Evolutionary conservation across 2,329 filamentous ascomycete genomes (phyloP).

Genomic region (Fusarium bactridioides): DNA sequence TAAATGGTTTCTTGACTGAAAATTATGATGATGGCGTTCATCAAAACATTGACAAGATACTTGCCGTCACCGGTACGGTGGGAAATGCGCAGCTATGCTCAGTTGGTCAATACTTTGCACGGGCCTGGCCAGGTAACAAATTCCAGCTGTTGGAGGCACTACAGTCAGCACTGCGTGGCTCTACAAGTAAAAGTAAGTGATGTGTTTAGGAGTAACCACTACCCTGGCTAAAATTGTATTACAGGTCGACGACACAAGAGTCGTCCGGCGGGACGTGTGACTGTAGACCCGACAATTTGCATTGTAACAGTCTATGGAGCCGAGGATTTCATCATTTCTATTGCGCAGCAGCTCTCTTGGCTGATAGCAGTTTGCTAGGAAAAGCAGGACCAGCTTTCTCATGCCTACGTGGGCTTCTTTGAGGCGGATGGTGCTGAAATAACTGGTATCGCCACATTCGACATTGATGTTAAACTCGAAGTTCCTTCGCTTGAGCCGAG

Average conservation of each 20-base stretch:
- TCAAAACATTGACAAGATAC: not conserved
- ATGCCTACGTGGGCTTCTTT: not conserved
- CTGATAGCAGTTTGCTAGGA: not conserved
- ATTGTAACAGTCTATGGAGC: not conserved
- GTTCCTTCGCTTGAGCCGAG: too few relatives aligned
- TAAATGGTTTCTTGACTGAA: not conserved
- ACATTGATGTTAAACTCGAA: not conserved
- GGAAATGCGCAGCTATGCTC: not conserved
- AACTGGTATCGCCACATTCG: not conserved
- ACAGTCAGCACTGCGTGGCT: not conserved
- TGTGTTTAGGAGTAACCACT: not conserved
- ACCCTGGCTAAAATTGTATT: not conserved
- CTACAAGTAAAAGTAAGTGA: not conserved
- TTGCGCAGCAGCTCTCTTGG: not conserved
- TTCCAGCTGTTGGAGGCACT: not conserved
- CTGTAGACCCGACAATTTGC: not conserved
- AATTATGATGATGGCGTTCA: not conserved
- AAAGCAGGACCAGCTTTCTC: not conserved
- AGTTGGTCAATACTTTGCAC: not conserved
- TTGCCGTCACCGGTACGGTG: not conserved
- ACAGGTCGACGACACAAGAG: not conserved
- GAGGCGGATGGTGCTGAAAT: not conserved
- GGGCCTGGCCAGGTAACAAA: not conserved
- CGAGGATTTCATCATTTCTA: not conserved
- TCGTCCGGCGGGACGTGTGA: not conserved